Evolutionary conservation across 192 early-diverging fungal genomes (phyloP).

Genomic region (Ambispora gerdemannii): DNA sequence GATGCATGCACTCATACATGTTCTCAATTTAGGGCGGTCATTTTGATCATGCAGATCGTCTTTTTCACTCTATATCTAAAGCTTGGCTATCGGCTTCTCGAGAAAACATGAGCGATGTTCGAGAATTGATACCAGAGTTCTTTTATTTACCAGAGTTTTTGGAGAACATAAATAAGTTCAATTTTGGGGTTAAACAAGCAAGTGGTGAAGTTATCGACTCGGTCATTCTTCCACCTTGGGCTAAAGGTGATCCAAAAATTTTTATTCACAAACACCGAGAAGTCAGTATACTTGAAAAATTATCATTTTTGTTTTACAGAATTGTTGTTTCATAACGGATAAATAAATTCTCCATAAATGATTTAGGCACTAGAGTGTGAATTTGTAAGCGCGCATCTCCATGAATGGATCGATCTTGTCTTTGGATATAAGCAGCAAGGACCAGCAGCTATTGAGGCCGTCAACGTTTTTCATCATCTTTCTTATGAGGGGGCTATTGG

Average conservation of each 20-base stretch:
- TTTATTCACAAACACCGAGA: constrained; percentile 79
- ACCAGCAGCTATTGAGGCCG: constrained; percentile 71
- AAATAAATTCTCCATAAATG: neutral
- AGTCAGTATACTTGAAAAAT: constrained; percentile 32
- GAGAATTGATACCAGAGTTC: constrained; percentile 95
- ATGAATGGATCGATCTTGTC: constrained; percentile 94
- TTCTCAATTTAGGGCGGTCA: constrained; percentile 57
- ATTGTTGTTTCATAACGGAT: neutral
- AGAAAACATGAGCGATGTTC: constrained; percentile 78
- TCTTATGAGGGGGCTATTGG: constrained; percentile 93
- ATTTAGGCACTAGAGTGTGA: constrained; percentile 71
- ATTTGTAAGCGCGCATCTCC: constrained; percentile 81
- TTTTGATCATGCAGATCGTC: constrained; percentile 80
- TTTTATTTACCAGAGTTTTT: constrained; percentile 94
- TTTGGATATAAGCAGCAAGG: constrained; percentile 97
- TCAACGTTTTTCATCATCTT: constrained; percentile 95
- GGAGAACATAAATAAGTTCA: constrained; percentile 65
- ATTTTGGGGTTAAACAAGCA: constrained; percentile 59
- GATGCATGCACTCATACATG: no score
- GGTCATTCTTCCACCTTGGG: constrained; percentile 86
- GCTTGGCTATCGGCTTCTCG: constrained; percentile 72
- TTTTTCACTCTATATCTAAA: constrained; percentile 74
- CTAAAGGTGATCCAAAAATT: constrained; percentile 62
- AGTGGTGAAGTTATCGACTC: constrained; percentile 66
- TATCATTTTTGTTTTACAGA: neutral